phyloP scores from a whole-genome alignment of 345 rosid genomes.

The Eucalyptus erythrocorys region DNA sequence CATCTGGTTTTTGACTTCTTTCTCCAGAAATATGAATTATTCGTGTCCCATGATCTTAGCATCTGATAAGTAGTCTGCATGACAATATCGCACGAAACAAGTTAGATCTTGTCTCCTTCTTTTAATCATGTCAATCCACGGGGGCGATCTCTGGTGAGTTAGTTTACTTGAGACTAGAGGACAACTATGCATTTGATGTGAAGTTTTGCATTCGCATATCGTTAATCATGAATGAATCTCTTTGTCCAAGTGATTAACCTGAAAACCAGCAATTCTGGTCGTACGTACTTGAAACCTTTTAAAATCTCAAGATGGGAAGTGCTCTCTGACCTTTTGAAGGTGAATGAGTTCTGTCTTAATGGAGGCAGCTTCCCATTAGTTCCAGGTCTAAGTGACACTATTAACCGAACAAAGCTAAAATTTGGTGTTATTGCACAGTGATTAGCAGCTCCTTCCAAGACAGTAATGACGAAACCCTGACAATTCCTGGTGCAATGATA shows the following conservation, averaged over 20 bases:
- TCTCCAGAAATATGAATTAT: not conserved
- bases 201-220: not conserved
- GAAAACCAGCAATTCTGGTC: not conserved
- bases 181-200: not conserved
- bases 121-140: no score
- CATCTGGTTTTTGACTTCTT: not conserved
- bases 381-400: not conserved
- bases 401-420: not conserved
- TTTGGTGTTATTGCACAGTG: not conserved
- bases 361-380: not conserved
- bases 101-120: not conserved
- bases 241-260: not conserved
- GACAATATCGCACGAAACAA: not conserved
- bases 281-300: not conserved
- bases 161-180: not conserved
- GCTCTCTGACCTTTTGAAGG: rapidly evolving
- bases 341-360: not conserved
- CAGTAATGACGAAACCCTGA: not conserved
- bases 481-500: not conserved
- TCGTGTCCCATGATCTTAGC: not conserved
- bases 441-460: not conserved
- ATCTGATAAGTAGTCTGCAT: not conserved
- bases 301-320: not conserved
- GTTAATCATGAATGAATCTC: rapidly evolving
- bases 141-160: no score